Conservation (phyloP, 768 basidiomycete species). For the Cystoderma amianthinum region DNA sequence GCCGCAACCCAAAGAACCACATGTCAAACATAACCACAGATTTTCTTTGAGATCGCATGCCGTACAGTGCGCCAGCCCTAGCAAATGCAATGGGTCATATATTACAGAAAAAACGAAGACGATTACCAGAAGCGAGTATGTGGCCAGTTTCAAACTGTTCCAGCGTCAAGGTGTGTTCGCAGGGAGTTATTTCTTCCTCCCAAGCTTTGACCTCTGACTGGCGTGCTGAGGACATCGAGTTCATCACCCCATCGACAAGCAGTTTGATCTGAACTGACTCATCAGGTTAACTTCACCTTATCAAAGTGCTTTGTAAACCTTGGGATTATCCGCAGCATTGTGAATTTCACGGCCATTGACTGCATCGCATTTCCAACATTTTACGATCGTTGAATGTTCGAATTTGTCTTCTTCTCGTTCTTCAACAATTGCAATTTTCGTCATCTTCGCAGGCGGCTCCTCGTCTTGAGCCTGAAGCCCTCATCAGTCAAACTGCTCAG, state of each 20-base stretch:
- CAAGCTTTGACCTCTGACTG: constrained; percentile 95
- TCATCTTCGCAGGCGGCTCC: constrained; percentile 87
- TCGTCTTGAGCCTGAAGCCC: constrained; percentile 56
- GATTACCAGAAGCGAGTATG: constrained; percentile 49
- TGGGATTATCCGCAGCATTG: constrained; percentile 25
- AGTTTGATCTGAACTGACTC: constrained; percentile 28
- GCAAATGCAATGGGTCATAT: not conserved
- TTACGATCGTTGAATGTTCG: constrained; percentile 54
- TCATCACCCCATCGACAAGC: constrained; percentile 65
- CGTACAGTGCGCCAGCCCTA: constrained; percentile 77
- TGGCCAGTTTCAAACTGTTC: constrained; percentile 34
- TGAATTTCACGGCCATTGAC: constrained; percentile 37
- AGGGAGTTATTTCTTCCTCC: constrained; percentile 90
- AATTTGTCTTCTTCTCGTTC: constrained; percentile 90
- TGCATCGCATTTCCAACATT: constrained; percentile 72
- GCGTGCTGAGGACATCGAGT: constrained; percentile 80
- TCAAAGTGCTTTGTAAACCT: constrained; percentile 15
- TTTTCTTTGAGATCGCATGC: constrained; percentile 86
- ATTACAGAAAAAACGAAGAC: not conserved
- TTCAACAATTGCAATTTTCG: constrained; percentile 80
- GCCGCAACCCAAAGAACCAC: constrained; percentile 88
- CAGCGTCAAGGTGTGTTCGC: constrained; percentile 66
- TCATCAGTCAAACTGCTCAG: not conserved
- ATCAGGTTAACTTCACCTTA: not conserved
- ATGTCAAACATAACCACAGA: constrained; percentile 92